Base-by-base conservation (phyloP, 1,284 basidiomycete species). In the Mixia osmundae region DNA sequence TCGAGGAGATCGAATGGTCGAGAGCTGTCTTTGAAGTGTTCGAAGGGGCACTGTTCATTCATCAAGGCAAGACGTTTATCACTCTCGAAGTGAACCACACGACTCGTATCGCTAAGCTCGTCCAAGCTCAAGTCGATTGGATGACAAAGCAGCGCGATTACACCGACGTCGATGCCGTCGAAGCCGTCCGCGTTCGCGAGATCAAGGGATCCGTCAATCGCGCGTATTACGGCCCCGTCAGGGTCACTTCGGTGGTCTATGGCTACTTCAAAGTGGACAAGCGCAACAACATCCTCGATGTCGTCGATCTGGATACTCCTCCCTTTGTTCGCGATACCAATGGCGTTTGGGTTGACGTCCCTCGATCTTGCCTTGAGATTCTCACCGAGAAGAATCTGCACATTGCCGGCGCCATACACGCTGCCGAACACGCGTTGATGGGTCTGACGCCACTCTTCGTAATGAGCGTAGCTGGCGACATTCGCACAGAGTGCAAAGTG, bases 1-100 rank as follows among this genome's bases (percentile, higher is more conserved):
- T 89, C 19, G 82, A 89, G 57, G 78, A 87, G 51, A 63, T 85
- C n/a, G 82, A 89, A 55, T 55, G 73, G 25, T 79, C 76, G 19
- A 61, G 82, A 19, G 78, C 79, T 0, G 61, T 85, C 42, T 87
- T 85, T 44, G 80, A 87, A 54, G 61, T 79, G 2, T 65, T 61
- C 44, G 61, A 64, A 44, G 63, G 63, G 7, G 63, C 61, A 10
- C 56, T 65, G 69, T 82, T 77, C 52, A 68, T 80, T 52, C 77
- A 82, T 49, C 76, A 79, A 57, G 78, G 78, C 3, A 47, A 70
- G 41, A 69, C 73, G 0, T 82, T 69, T 51, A 61, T 60, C 33
- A 57, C 83, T 37, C 66, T 69, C 50, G 76, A 83, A 53, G 65
- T 87, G 37, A 74, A 66, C 43, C 83, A 87, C 50, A 79, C 85